Percentiles rank a stretch among this genome's conserved stretches.
These are phyloP conservation scores for Metrosideros polymorpha DNA, from an alignment of 441 rosid genomes.

Conservation along the genomic window DNA sequence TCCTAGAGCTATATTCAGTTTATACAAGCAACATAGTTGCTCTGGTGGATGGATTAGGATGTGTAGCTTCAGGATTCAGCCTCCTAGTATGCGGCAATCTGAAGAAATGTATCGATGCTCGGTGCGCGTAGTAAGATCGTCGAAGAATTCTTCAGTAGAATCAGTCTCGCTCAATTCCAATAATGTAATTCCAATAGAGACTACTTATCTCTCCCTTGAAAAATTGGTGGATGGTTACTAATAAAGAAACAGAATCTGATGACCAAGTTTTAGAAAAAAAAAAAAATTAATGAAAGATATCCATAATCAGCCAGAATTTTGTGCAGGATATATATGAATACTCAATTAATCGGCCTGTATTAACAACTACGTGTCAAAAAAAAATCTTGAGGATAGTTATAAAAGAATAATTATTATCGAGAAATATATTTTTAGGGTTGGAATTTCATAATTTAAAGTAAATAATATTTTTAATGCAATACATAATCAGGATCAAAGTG, in stretches of 20 bases:
- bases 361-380: too few species aligned
- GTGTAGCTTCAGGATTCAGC: neutral
- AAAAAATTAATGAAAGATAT: too few species aligned
- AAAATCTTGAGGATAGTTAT: neutral
- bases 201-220: too few species aligned
- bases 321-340: neutral
- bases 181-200: too few species aligned
- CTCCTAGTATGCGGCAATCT: fast-evolving
- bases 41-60: neutral
- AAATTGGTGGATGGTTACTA: too few species aligned
- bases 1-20: neutral
- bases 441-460: fast-evolving
- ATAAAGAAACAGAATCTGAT: too few species aligned
- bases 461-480: too few species aligned
- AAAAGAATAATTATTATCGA: too few species aligned
- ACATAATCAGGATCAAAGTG: neutral
- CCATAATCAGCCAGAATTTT: neutral
- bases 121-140: neutral
- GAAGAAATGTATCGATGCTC: neutral
- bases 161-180: neutral
- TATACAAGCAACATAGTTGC: too few species aligned
- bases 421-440: neutral
- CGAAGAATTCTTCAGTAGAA: neutral
- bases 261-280: too few species aligned
- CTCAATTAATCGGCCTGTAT: neutral